Evolutionary conservation across 345 rosid species (phyloP), one percentile per base, ranked within the genome.

Genomic region (Syzygium oleosum): DNA sequence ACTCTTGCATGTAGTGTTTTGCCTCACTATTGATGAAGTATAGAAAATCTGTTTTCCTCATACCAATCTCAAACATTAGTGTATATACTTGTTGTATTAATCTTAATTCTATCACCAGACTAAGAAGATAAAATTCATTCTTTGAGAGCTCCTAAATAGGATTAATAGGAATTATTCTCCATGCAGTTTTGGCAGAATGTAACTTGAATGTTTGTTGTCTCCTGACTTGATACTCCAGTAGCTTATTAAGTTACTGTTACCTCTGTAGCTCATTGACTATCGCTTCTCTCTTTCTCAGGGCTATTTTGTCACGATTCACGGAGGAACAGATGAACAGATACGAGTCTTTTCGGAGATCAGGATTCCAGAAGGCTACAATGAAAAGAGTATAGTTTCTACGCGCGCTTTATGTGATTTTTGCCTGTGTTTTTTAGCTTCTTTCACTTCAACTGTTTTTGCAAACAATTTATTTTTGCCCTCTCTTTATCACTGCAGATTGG

Each of bases 311-410:
- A 77, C 98, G 95, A 87, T 98, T 98, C 85, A 94, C 98, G 3
- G 96, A 89, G 89, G 94, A 92, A 23, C 98, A 97, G 90, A 97
- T 97, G 98, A 95, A 94, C 54, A 91, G 99, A 84, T 97, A 98
- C 53, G 98, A 98, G 91, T 98, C 99, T 27, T 98, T 96, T 52
- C 91, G 99, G 84, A 96, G 99, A 91, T 97, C 99, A 85, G 99
- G 99, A 43, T 94, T 98, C 91, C 99, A 98, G 89, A 98, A 92
- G 91, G 88, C 98, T 84, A 95, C 92, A 92, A 98, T 97, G 99
- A 96, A 92, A 92, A 96, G 95, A 96, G 99, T 97, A 93, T 73
- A 46, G 19, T 59, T 73, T 55, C 51, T n/a, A 43, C 43, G 11
- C 34, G 1, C 23, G 25, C 56, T 23, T 79, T 19, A n/a, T 55